Conservation (phyloP, 2,329 filamentous ascomycete species). For the Rutstroemia sp. region DNA sequence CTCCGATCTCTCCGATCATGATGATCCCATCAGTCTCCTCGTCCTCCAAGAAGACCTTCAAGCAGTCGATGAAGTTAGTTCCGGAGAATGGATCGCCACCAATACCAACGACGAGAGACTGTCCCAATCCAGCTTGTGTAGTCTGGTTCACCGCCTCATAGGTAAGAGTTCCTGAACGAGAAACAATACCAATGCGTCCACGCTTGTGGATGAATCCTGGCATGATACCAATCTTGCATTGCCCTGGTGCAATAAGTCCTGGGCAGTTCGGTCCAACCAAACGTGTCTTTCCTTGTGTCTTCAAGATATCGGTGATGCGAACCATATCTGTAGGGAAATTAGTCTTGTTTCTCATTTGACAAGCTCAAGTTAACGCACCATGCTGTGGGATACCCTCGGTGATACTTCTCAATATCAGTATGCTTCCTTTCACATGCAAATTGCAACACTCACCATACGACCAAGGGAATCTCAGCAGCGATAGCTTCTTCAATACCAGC, state of each 20-base stretch:
- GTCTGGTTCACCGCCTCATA: constrained; percentile 99
- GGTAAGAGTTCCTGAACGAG: constrained; percentile 93
- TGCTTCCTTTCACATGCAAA: constrained; percentile 14
- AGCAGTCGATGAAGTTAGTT: constrained; percentile 99
- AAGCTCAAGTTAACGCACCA: constrained; percentile 38
- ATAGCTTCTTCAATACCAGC: constrained; percentile 96
- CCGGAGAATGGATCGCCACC: constrained; percentile 98
- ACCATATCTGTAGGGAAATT: constrained; percentile 70
- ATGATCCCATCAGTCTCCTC: constrained; percentile 97
- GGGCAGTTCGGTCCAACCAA: constrained; percentile 97
- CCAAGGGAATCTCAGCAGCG: constrained; percentile 82
- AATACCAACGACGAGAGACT: constrained; percentile 97
- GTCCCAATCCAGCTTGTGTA: constrained; percentile 90
- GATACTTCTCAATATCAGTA: constrained; percentile 44
- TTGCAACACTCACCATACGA: constrained; percentile 60
- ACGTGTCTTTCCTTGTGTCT: constrained; percentile 94
- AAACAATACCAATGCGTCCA: constrained; percentile 97
- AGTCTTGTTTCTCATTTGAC: constrained; percentile 2
- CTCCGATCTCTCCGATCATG: constrained; percentile 99
- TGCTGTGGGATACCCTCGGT: constrained; percentile 98
- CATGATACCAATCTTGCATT: constrained; percentile 99
- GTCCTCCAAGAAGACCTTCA: constrained; percentile 94
- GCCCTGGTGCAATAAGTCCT: constrained; percentile 87
- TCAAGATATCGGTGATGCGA: constrained; percentile 95
- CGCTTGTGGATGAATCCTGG: constrained; percentile 99